A percentile compares a stretch with the other conserved stretches of the same genome.
Evolutionary conservation across 257 asterid genomes (phyloP).

Genomic region (Solanum sparsipilum): DNA sequence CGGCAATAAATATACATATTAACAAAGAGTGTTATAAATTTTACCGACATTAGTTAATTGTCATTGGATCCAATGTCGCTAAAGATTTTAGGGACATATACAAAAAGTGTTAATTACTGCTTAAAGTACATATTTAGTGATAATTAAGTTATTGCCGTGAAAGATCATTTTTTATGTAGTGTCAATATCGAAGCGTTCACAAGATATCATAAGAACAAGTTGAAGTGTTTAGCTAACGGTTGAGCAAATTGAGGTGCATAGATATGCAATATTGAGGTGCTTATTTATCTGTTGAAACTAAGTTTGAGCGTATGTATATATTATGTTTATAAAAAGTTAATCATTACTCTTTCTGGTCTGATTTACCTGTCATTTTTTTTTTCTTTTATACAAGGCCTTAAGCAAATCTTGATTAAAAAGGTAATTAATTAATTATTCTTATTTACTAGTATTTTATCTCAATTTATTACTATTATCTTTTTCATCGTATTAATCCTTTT

Average conservation of each 20-base stretch:
- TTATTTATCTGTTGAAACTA: not conserved
- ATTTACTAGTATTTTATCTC: not conserved
- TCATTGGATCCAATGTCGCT: too few relatives aligned
- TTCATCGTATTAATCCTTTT: not conserved
- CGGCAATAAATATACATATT: too few relatives aligned
- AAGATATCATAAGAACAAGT: not conserved
- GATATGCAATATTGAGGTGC: not conserved
- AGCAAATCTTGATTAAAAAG: not conserved
- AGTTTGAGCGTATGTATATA: not conserved
- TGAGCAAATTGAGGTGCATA: not conserved
- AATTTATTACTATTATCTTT: not conserved
- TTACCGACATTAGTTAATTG: too few relatives aligned
- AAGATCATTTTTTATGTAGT: too few relatives aligned
- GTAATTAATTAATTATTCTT: not conserved
- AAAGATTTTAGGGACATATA: not conserved
- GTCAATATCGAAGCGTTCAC: not conserved
- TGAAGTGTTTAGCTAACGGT: not conserved
- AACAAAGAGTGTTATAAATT: accelerated
- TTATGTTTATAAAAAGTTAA: not conserved
- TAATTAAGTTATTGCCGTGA: not conserved
- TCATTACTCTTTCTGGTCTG: not conserved
- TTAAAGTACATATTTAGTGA: not conserved
- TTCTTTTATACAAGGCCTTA: not conserved
- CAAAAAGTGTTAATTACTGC: too few relatives aligned
- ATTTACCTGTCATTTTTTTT: not conserved